These are phyloP conservation scores for Dendrocalamus latiflorus DNA, from an alignment of 202 grass and related monocot genomes.

Conservation along the genomic window DNA sequence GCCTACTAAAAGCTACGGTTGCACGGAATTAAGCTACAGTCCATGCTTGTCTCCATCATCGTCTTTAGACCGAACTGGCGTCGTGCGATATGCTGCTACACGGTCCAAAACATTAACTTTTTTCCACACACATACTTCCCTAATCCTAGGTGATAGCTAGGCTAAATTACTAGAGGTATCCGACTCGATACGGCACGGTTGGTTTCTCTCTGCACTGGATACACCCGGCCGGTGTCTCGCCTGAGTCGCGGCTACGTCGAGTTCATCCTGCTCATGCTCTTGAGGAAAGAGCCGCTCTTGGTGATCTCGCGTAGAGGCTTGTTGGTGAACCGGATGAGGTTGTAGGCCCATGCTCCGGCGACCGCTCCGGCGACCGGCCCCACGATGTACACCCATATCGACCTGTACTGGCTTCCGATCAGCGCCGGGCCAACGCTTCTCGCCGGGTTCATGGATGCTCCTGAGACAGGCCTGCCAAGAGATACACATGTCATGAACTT, in stretches of 20 bases:
- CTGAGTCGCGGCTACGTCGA: background rate
- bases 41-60: background rate
- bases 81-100: background rate
- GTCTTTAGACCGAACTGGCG: background rate
- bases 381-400: slow-evolving; percentile 84
- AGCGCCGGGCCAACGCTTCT: slow-evolving; percentile 68
- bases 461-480: slow-evolving; percentile 58
- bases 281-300: slow-evolving; percentile 80
- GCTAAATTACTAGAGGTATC: background rate
- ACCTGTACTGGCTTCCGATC: slow-evolving; percentile 42
- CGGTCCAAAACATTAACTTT: background rate
- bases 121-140: background rate
- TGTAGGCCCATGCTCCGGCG: slow-evolving; percentile 84
- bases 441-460: slow-evolving; percentile 91
- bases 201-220: background rate
- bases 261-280: slow-evolving; percentile 58
- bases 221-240: background rate
- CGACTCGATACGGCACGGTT: background rate
- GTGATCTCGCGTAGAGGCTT: slow-evolving; percentile 91
- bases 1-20: background rate
- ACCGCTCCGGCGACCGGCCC: slow-evolving; percentile 62
- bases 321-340: slow-evolving; percentile 98
- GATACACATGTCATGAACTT: background rate
- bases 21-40: background rate
- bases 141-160: background rate